Evolutionary conservation across 1,139 yeast genomes (phyloP).

Genomic region (Candida sanyaensis): DNA sequence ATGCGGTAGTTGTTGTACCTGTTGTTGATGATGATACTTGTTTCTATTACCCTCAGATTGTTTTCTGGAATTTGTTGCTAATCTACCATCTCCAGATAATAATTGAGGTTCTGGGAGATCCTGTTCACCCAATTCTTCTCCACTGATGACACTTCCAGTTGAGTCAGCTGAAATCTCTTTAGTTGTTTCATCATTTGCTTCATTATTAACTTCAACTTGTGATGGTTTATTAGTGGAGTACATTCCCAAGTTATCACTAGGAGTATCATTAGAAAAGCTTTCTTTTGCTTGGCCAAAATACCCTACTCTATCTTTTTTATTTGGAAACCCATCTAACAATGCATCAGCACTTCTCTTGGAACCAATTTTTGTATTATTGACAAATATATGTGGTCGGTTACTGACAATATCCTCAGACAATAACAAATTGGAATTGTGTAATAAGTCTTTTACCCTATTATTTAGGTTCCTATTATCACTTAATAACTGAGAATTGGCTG

Average conservation of each 20-base stretch:
- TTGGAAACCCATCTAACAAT: conserved; percentile 12
- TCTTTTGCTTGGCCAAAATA: conserved; percentile 13
- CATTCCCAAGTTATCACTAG: conserved; percentile 13
- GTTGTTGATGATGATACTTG: background rate
- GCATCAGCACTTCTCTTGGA: conserved; percentile 12
- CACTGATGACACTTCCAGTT: conserved; percentile 11
- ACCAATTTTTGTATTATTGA: background rate
- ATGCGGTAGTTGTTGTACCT: background rate
- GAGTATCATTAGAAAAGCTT: conserved; percentile 13
- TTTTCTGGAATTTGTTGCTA: background rate
- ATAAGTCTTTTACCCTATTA: conserved; percentile 9
- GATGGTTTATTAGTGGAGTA: conserved; percentile 8
- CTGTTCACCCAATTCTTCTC: conserved; percentile 6
- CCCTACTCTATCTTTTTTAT: conserved; percentile 12
- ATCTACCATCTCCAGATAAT: conserved; percentile 6
- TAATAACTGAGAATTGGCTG: conserved; percentile 13
- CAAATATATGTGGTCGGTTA: background rate
- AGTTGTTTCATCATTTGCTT: conserved; percentile 3
- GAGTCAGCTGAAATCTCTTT: conserved; percentile 10
- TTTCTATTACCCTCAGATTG: conserved; percentile 7
- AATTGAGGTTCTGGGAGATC: conserved; percentile 2
- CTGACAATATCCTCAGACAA: background rate
- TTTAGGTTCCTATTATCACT: conserved; percentile 12
- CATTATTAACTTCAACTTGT: conserved; percentile 5
- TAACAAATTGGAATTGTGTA: conserved; percentile 4